Conservation (phyloP, 441 rosid species). For the Arabidopsis hybrid region DNA sequence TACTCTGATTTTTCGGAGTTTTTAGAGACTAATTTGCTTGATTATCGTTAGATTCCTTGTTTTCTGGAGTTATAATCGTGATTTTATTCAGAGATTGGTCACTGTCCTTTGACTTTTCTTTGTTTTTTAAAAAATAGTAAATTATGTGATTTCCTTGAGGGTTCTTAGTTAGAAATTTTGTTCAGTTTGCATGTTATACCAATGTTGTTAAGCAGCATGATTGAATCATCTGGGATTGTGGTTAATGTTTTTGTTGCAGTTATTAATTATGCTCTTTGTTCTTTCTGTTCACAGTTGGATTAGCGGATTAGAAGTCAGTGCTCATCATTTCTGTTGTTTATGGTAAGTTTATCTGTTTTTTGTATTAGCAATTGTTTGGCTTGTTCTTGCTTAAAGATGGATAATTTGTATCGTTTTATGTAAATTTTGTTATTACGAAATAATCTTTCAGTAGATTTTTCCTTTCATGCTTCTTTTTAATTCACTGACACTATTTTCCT, state of each 20-base stretch:
- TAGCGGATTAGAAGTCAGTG: slow-evolving; percentile 17
- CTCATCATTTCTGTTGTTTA: slow-evolving; percentile 6
- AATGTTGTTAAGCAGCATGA: slow-evolving; percentile 2
- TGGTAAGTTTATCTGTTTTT: slow-evolving; percentile 20
- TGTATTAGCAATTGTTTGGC: background rate
- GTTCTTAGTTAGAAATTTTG: background rate
- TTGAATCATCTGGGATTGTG: background rate
- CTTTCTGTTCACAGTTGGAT: slow-evolving; percentile 21
- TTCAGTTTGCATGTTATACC: background rate
- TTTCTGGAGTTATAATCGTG: background rate
- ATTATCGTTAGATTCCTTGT: slow-evolving; percentile 18
- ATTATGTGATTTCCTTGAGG: slow-evolving; percentile 1
- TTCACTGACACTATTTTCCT: background rate
- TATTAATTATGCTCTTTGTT: slow-evolving; percentile 10
- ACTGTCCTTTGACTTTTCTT: background rate
- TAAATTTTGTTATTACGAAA: background rate
- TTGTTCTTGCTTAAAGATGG: slow-evolving; percentile 1
- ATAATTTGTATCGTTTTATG: background rate
- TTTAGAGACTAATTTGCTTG: background rate
- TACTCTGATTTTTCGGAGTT: slow-evolving; percentile 35
- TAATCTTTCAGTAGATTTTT: too few relatives aligned
- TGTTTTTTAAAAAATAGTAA: background rate
- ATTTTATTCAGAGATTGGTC: background rate
- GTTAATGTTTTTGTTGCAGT: background rate
- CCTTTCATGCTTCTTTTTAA: background rate